phyloP scores from a whole-genome alignment of 23 red algal species.

The Gracilaria caudata region DNA sequence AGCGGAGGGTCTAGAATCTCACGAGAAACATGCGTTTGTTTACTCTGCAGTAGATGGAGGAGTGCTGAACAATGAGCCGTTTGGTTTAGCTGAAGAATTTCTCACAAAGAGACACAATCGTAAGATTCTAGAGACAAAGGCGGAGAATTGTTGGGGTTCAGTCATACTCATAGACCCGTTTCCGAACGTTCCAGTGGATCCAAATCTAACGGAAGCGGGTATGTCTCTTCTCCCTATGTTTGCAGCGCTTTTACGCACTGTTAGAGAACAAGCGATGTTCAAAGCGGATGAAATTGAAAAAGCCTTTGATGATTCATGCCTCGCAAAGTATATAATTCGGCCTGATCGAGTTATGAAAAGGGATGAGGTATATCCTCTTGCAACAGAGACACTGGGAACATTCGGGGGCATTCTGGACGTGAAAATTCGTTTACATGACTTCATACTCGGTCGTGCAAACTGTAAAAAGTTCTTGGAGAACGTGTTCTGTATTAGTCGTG shows the following conservation, averaged over 20 bases:
- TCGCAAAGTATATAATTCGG: constrained; percentile 30
- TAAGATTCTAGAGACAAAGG: neutral
- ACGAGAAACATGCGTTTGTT: neutral
- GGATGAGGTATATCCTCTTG: neutral
- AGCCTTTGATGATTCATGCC: neutral
- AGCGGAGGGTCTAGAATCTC: neutral
- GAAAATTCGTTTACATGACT: constrained; percentile 32
- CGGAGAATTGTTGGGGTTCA: neutral
- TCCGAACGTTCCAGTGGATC: neutral
- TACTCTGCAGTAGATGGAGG: constrained; percentile 27
- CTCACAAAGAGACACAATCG: neutral
- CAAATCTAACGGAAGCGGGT: neutral
- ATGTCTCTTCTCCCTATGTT: neutral
- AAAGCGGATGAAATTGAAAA: constrained; percentile 16
- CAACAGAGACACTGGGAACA: constrained; percentile 6
- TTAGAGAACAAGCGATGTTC: constrained; percentile 28
- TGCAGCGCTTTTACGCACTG: neutral
- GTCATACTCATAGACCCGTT: constrained; percentile 36
- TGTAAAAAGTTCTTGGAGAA: constrained; percentile 28
- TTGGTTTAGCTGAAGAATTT: constrained; percentile 15
- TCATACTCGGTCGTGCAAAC: constrained; percentile 39
- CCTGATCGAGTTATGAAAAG: neutral
- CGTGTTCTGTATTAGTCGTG: neutral
- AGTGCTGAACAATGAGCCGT: constrained; percentile 14
- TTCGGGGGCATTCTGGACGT: constrained; percentile 35